phyloP scores from a whole-genome alignment of 371 early-diverging fungal species.

The Mortierella polycephala region DNA sequence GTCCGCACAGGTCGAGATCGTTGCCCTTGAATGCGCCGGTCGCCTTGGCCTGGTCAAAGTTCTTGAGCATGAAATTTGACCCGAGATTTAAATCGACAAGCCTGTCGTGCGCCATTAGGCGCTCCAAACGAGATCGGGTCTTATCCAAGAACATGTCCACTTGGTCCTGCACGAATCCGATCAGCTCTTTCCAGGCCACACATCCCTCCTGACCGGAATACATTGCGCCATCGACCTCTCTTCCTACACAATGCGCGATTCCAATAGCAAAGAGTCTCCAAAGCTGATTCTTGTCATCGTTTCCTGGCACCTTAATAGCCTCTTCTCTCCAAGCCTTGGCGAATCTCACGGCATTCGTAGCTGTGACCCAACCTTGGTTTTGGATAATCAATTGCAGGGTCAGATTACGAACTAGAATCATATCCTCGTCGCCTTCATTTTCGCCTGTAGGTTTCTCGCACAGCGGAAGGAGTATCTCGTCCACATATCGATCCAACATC shows the following conservation, averaged over 20 bases:
- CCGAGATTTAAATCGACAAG: slow-evolving; percentile 15
- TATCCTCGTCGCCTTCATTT: slow-evolving; percentile 12
- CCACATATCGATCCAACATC: slow-evolving; percentile 33
- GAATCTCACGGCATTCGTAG: slow-evolving; percentile 17
- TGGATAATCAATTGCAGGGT: slow-evolving; percentile 20
- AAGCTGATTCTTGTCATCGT: slow-evolving; percentile 15
- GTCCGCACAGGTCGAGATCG: slow-evolving; percentile 24
- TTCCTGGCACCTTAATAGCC: slow-evolving; percentile 11
- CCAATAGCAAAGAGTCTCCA: slow-evolving; percentile 21
- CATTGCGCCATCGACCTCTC: slow-evolving; percentile 25
- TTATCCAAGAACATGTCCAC: slow-evolving; percentile 43
- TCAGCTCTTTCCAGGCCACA: slow-evolving; percentile 34
- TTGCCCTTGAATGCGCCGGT: slow-evolving; percentile 29
- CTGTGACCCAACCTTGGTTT: slow-evolving; percentile 26
- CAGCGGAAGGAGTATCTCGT: slow-evolving; percentile 34
- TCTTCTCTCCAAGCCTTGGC: slow-evolving; percentile 35
- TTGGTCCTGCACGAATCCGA: slow-evolving; percentile 29
- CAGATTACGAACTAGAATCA: slow-evolving; percentile 22
- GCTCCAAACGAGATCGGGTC: slow-evolving; percentile 17
- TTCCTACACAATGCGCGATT: slow-evolving; percentile 24
- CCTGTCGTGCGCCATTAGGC: slow-evolving; percentile 21
- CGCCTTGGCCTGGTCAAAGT: slow-evolving; percentile 14
- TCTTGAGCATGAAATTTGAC: background rate
- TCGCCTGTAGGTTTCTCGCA: slow-evolving; percentile 17
- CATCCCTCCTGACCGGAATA: slow-evolving; percentile 12